phyloP scores from a whole-genome alignment of 257 asterid species.

The Paraleonurus japonicus region DNA sequence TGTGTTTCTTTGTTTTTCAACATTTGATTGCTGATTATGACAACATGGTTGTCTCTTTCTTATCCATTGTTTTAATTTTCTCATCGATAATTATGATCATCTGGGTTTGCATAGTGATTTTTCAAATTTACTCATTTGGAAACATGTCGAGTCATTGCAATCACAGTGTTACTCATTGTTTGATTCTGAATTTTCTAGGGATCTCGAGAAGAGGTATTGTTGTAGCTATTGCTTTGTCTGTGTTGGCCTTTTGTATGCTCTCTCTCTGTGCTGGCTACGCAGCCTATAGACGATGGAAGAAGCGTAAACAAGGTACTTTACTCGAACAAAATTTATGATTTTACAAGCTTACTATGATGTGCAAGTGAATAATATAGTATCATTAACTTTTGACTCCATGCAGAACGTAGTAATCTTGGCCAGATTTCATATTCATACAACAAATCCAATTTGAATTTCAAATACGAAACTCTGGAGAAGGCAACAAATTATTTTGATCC shows the following conservation, averaged over 20 bases:
- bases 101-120: background rate
- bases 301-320: slow-evolving; percentile 58
- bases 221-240: slow-evolving; percentile 55
- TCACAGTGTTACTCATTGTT: background rate
- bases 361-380: background rate
- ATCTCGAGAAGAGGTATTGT: slow-evolving; percentile 42
- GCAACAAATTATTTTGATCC: slow-evolving; percentile 75
- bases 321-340: background rate
- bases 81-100: slow-evolving; percentile 3
- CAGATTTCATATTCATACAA: slow-evolving; percentile 55
- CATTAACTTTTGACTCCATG: slow-evolving; percentile 1
- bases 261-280: slow-evolving; percentile 51
- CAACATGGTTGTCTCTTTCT: background rate
- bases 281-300: slow-evolving; percentile 39
- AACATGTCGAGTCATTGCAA: background rate
- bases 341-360: background rate
- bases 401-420: slow-evolving; percentile 75
- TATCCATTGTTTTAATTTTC: background rate
- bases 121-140: background rate
- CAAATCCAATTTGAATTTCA: slow-evolving; percentile 72
- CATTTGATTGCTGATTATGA: background rate
- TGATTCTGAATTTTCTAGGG: slow-evolving; percentile 34
- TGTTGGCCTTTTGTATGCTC: slow-evolving; percentile 63
- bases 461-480: slow-evolving; percentile 80
- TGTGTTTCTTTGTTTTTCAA: background rate